Base-by-base conservation (phyloP, 345 rosid species). In the Leavenworthia alabamica region DNA sequence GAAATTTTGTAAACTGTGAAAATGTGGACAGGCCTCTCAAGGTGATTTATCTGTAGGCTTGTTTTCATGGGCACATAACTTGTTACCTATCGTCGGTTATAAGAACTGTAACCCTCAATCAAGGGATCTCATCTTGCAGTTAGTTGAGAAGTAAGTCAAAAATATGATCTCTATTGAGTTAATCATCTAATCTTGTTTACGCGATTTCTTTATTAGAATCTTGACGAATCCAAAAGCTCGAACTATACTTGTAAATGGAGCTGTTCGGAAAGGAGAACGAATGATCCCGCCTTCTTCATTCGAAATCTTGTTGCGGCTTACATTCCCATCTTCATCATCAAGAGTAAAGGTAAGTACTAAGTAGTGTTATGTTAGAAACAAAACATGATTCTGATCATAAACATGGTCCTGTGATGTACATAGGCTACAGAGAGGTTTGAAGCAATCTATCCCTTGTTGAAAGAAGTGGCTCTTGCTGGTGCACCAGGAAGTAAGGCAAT, bases 371-470 rank as follows among this genome's bases (percentile, higher is more conserved):
- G n/a, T n/a, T n/a, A n/a, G n/a, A n/a, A n/a, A n/a, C n/a, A n/a
- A n/a, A n/a, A n/a, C n/a, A n/a, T 8, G 45, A 50, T 50, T 26
- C 26, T 41, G 40, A 32, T 42, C 22, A 41, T 12, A 28, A 64
- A 20, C 41, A 15, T 66, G 42, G 45, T 54, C 44, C 49, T 55
- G 16, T 36, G 51, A 14, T 59, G 39, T 29, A 20, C 64, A 59
- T 74, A 88, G 96, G 91, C 91, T 45, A 87, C 86, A 44, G 95
- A 87, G 79, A 81, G 95, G 75, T 81, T 87, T 57, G 86, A 78
- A 60, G 81, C 80, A 10, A 60, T 84, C 13, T 84, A 81, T 60
- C 90, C 85, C 11, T 61, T 73, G 24, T 59, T 87, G 12, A 84
- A 81, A 64, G 88, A 82, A 63, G 86, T 87, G 59, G 83, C 89